Conservation (phyloP, 176 grass and related monocot genomes). For the Aechmea fasciata region DNA sequence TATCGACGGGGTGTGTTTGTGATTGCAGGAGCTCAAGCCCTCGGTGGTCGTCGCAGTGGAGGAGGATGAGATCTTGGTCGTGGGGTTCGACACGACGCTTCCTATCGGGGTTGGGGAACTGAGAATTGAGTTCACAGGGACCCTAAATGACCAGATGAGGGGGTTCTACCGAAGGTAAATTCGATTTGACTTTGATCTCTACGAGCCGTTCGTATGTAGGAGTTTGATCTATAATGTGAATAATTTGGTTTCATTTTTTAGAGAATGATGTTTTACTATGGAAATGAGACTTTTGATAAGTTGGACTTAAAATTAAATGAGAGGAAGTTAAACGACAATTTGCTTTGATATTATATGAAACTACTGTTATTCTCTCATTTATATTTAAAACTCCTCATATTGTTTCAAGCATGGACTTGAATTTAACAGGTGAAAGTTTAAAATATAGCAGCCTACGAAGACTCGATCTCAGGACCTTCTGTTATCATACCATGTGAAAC, state of each 20-base stretch:
- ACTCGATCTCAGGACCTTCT: neutral
- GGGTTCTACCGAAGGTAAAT: conserved; percentile 74
- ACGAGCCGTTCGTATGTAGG: neutral
- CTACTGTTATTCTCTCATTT: too few relatives aligned
- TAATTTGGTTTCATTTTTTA: neutral
- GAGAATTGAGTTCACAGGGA: conserved; percentile 46
- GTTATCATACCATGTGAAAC: too few relatives aligned
- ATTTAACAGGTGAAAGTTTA: too few relatives aligned
- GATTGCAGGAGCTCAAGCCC: conserved; percentile 26
- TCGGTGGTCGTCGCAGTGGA: conserved; percentile 22
- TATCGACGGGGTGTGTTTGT: too few relatives aligned
- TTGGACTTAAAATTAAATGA: too few relatives aligned
- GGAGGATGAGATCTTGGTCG: conserved; percentile 55
- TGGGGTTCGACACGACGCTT: conserved; percentile 40
- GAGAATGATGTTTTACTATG: too few relatives aligned
- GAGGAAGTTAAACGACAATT: too few relatives aligned
- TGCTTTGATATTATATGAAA: too few relatives aligned
- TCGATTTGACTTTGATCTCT: neutral
- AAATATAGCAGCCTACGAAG: neutral
- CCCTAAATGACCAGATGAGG: conserved; percentile 60
- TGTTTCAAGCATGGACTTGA: neutral
- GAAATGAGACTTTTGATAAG: too few relatives aligned
- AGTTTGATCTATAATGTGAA: too few relatives aligned
- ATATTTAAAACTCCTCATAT: neutral
- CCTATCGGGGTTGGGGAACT: conserved; percentile 43